Percentiles rank a stretch among this genome's conserved stretches.
These are phyloP conservation scores for Podaxis sp. DNA, from an alignment of 768 basidiomycete genomes.

Conservation along the genomic window DNA sequence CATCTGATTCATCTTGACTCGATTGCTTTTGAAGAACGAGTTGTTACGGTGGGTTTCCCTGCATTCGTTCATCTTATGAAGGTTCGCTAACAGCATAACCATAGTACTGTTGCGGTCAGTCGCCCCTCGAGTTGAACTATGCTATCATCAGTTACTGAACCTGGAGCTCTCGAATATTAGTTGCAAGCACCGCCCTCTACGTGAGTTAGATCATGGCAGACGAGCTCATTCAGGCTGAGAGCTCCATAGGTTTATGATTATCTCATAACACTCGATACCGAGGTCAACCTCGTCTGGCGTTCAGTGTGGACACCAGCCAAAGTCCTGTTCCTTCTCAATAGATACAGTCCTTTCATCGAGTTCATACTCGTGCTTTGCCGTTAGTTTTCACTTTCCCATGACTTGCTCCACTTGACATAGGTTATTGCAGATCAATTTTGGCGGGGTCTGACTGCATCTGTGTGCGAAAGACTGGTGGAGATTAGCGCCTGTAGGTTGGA, in stretches of 20 bases:
- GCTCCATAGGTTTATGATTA: slow-evolving; percentile 18
- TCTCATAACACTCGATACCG: slow-evolving; percentile 23
- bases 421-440: not conserved
- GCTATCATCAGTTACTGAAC: too few species aligned
- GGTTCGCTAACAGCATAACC: not conserved
- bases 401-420: too few species aligned
- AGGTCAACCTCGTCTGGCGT: slow-evolving; percentile 25
- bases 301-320: slow-evolving; percentile 23
- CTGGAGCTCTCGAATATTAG: not conserved
- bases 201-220: not conserved
- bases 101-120: slow-evolving; percentile 4
- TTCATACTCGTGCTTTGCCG: slow-evolving; percentile 16
- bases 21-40: too few species aligned
- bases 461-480: not conserved
- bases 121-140: not conserved
- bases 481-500: not conserved
- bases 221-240: not conserved
- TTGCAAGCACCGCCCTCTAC: slow-evolving; percentile 1
- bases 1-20: too few species aligned
- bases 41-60: too few species aligned
- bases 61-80: too few species aligned
- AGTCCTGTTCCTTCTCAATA: slow-evolving; percentile 25
- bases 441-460: not conserved
- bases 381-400: slow-evolving; percentile 7
- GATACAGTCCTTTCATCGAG: slow-evolving; percentile 27